Conservation (phyloP, 768 basidiomycete genomes). For the Tricholoma sp. region DNA sequence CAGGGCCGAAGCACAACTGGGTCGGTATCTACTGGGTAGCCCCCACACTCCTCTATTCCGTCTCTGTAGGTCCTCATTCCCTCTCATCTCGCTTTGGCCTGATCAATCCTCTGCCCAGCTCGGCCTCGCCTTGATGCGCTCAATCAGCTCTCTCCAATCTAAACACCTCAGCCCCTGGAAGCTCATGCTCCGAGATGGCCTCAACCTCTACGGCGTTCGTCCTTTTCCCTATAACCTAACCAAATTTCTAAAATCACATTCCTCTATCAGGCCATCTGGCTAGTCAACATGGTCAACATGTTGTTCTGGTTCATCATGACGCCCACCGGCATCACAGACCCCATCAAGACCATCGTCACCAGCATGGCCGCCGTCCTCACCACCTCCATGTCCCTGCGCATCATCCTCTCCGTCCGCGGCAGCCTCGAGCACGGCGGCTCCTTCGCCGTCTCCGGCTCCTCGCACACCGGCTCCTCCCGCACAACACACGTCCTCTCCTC, state of each 20-base stretch:
- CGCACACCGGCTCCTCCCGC: conserved; percentile 38
- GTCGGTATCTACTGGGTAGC: conserved; percentile 84
- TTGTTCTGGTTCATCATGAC: conserved; percentile 84
- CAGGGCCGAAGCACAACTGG: conserved; percentile 76
- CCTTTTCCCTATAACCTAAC: neutral
- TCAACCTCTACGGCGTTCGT: conserved; percentile 77
- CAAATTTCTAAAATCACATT: conserved; percentile 1
- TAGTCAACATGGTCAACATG: conserved; percentile 79
- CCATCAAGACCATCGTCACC: conserved; percentile 79
- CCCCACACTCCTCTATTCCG: conserved; percentile 67
- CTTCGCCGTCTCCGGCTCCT: conserved; percentile 52
- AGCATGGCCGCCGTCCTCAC: conserved; percentile 85
- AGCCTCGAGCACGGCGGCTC: conserved; percentile 65
- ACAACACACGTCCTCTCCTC: conserved; percentile 48
- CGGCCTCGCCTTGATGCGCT: conserved; percentile 55
- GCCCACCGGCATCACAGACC: conserved; percentile 55
- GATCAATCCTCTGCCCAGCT: conserved; percentile 31
- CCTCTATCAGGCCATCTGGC: conserved; percentile 51
- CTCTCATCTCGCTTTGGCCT: neutral
- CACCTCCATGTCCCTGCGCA: conserved; percentile 83
- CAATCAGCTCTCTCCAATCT: conserved; percentile 47
- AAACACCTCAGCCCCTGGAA: conserved; percentile 72
- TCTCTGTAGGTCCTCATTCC: conserved; percentile 44
- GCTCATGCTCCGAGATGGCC: conserved; percentile 84
- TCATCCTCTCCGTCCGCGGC: conserved; percentile 80